Evolutionary conservation across 441 rosid species (phyloP).

Genomic region (Breynia disticha): DNA sequence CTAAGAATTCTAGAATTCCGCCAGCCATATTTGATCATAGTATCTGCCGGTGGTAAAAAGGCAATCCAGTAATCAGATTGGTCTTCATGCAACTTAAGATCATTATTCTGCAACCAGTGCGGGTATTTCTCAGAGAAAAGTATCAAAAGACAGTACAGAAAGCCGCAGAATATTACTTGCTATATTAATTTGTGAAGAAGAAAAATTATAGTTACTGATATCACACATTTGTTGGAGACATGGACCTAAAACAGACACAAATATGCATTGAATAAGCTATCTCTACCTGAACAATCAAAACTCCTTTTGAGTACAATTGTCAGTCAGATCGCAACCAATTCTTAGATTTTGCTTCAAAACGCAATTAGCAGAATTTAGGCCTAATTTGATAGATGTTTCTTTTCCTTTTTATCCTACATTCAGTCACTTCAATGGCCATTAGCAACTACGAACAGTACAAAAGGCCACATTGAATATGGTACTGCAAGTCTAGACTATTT

Average conservation of each 20-base stretch:
- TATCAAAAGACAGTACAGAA: not conserved
- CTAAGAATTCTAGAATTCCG: slow-evolving; percentile 46
- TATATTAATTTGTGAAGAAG: not conserved
- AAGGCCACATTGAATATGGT: too few relatives aligned
- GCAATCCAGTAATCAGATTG: slow-evolving; percentile 51
- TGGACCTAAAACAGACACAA: not conserved
- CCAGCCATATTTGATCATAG: slow-evolving; percentile 41
- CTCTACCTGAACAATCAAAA: too few relatives aligned
- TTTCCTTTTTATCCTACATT: too few relatives aligned
- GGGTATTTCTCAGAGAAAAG: not conserved
- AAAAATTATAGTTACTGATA: not conserved
- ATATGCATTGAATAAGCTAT: too few relatives aligned
- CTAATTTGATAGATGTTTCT: too few relatives aligned
- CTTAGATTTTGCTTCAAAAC: too few relatives aligned
- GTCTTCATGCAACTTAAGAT: slow-evolving; percentile 50
- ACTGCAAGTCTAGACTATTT: too few relatives aligned
- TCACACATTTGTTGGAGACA: not conserved
- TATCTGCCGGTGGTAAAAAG: slow-evolving; percentile 35
- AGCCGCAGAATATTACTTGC: not conserved
- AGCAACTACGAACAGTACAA: too few relatives aligned
- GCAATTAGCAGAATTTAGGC: too few relatives aligned
- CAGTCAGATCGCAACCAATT: too few relatives aligned
- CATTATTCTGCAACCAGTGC: slow-evolving; percentile 58
- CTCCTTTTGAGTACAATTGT: too few relatives aligned
- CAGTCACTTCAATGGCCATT: too few relatives aligned